A percentile compares a stretch with the other conserved stretches of the same genome.
phyloP scores from a whole-genome alignment of 176 grass and related monocot species.

The Zoysia japonica region DNA sequence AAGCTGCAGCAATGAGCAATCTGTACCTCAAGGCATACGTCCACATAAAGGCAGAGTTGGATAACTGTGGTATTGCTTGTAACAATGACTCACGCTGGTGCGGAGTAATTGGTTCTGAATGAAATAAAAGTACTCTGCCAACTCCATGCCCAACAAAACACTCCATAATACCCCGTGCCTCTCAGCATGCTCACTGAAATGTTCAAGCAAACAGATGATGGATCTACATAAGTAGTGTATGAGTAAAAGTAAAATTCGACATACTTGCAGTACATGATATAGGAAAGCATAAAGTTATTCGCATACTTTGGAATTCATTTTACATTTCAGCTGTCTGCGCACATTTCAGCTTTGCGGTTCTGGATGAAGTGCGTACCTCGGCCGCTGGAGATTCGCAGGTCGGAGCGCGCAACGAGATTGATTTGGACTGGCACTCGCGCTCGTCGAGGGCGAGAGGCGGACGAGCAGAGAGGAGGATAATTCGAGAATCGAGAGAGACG shows the following conservation, averaged over 20 bases:
- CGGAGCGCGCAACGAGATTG: not conserved
- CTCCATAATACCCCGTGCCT: conserved; percentile 67
- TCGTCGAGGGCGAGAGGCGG: not conserved
- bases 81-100: conserved; percentile 69
- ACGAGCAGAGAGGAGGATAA: conserved; percentile 32
- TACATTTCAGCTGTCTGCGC: not conserved
- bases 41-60: not conserved
- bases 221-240: not conserved
- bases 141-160: conserved; percentile 90
- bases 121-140: conserved; percentile 61
- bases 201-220: conserved; percentile 21
- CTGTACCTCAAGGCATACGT: not conserved
- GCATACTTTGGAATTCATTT: not conserved
- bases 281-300: not conserved
- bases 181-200: conserved; percentile 77
- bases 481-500: not conserved
- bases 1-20: not conserved
- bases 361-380: conserved; percentile 26
- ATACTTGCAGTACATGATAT: not conserved
- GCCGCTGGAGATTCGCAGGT: conserved; percentile 26
- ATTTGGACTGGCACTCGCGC: conserved; percentile 5
- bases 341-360: not conserved
- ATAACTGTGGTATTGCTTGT: not conserved
- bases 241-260: not conserved
- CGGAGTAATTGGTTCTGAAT: conserved; percentile 65